Conservation (phyloP, 129 eudicot species). For the Chrysanthemum lavandulifolium region DNA sequence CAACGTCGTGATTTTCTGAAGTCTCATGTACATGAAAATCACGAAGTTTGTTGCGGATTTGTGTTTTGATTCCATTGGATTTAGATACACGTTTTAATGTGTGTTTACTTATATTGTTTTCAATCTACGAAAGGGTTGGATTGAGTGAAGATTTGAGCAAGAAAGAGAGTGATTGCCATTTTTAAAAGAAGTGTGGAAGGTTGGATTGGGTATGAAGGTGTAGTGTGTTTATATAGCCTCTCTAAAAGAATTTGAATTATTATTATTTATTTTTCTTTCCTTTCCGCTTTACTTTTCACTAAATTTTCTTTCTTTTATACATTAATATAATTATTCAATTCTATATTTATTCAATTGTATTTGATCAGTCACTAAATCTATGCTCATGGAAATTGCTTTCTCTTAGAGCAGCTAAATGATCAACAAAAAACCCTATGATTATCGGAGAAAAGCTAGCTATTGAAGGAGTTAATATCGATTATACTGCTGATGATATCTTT, state of each 20-base stretch:
- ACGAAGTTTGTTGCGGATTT: slow-evolving; percentile 49
- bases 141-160: slow-evolving; percentile 23
- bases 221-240: slow-evolving; percentile 36
- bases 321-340: neutral
- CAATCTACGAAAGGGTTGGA: slow-evolving; percentile 27
- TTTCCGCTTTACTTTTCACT: neutral
- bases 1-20: slow-evolving; percentile 47
- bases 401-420: too few species aligned
- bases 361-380: too few species aligned
- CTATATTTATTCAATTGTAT: too few species aligned
- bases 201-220: slow-evolving; percentile 15
- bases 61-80: slow-evolving; percentile 8
- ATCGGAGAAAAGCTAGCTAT: too few species aligned
- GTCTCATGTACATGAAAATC: slow-evolving; percentile 35
- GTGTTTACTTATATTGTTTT: neutral
- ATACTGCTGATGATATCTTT: too few species aligned
- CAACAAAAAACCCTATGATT: too few species aligned
- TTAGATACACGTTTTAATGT: neutral
- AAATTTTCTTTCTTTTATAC: neutral
- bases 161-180: slow-evolving; percentile 31
- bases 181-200: neutral
- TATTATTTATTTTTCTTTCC: slow-evolving; percentile 11
- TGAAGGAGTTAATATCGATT: too few species aligned
- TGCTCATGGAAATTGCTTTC: too few species aligned
- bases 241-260: slow-evolving; percentile 15